These are phyloP conservation scores for Datura wrightii DNA, from an alignment of 257 asterid species.

Conservation along the genomic window DNA sequence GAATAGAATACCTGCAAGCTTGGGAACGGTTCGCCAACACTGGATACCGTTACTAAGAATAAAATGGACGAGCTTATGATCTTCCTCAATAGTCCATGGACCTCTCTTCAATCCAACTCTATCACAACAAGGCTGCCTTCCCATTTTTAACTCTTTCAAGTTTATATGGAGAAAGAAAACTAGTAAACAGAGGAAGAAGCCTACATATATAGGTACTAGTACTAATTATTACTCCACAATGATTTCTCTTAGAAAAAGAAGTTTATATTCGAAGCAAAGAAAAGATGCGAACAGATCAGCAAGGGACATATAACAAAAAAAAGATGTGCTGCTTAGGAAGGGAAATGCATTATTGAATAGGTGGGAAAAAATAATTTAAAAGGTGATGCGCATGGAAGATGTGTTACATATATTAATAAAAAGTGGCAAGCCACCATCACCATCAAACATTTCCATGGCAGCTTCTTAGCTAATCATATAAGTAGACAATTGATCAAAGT, in stretches of 20 bases:
- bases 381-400: slow-evolving; percentile 40
- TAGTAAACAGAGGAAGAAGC: not conserved
- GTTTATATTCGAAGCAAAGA: slow-evolving; percentile 41
- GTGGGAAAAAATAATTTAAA: slow-evolving; percentile 38
- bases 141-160: slow-evolving; percentile 46
- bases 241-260: not conserved
- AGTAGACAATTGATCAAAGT: not conserved
- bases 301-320: slow-evolving; percentile 40
- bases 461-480: slow-evolving; percentile 19
- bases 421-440: slow-evolving; percentile 37
- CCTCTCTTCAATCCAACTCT: slow-evolving; percentile 71
- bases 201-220: slow-evolving; percentile 17
- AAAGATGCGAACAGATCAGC: slow-evolving; percentile 36
- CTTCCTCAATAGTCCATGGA: slow-evolving; percentile 80
- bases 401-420: slow-evolving; percentile 34
- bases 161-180: not conserved
- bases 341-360: slow-evolving; percentile 39
- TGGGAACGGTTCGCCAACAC: slow-evolving; percentile 72
- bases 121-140: slow-evolving; percentile 79
- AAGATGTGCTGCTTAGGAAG: slow-evolving; percentile 43
- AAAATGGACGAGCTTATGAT: slow-evolving; percentile 58
- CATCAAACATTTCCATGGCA: slow-evolving; percentile 12
- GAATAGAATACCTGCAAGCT: slow-evolving; percentile 61
- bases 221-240: not conserved
- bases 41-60: slow-evolving; percentile 67